These are phyloP conservation scores for Sarocladium brachiariae DNA, from an alignment of 2,329 filamentous ascomycete species.

Conservation along the genomic window DNA sequence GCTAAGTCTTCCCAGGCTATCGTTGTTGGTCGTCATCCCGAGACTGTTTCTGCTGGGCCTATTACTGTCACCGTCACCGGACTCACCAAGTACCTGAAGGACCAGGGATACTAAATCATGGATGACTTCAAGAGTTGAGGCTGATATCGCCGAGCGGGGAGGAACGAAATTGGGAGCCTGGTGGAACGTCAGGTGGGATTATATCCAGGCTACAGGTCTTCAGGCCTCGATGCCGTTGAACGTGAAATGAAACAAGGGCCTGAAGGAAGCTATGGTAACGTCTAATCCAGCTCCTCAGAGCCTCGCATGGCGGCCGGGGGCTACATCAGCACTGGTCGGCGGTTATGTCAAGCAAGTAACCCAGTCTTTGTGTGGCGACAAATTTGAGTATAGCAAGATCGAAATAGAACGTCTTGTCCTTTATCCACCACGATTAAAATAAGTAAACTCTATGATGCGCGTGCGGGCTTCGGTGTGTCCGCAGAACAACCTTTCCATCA, in stretches of 20 bases:
- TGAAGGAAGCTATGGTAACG: conserved; percentile 2
- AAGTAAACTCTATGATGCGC: background rate
- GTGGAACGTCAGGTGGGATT: conserved; percentile 8
- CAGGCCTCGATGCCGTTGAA: background rate
- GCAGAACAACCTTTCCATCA: background rate
- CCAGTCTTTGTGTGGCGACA: conserved; percentile 3
- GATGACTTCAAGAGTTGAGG: background rate
- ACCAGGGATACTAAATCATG: conserved; percentile 60
- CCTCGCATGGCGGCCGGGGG: background rate
- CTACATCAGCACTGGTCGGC: background rate
- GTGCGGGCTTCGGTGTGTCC: background rate
- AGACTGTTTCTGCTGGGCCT: conserved; percentile 65
- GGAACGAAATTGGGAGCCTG: conserved; percentile 8
- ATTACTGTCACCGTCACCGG: conserved; percentile 73
- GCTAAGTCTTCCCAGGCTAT: conserved; percentile 86
- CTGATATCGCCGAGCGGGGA: background rate
- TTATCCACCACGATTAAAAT: background rate
- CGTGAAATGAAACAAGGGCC: background rate
- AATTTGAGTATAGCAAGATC: conserved; percentile 9
- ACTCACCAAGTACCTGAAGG: conserved; percentile 81
- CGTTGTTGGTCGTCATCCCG: conserved; percentile 80
- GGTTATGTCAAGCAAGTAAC: background rate
- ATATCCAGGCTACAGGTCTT: background rate
- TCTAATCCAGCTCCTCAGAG: conserved; percentile 3
- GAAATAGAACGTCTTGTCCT: conserved; percentile 6